Evolutionary conservation across 106 monocot species (phyloP).

Genomic region (Iris macrosiphon): DNA sequence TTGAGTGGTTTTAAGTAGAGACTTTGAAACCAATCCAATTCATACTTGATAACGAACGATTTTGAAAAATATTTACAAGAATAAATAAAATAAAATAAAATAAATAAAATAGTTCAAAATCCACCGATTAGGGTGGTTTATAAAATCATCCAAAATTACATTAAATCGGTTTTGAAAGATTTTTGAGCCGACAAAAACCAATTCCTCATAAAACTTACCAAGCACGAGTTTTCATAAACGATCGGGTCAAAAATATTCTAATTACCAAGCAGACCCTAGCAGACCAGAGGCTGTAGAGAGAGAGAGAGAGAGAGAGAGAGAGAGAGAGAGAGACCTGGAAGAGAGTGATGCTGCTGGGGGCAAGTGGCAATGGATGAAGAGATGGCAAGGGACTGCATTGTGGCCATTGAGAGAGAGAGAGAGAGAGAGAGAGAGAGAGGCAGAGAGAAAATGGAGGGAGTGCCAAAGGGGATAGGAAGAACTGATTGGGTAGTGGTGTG

Average conservation of each 20-base stretch:
- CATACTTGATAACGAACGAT: too few relatives aligned
- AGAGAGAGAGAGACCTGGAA: constrained; percentile 13
- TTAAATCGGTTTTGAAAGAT: too few relatives aligned
- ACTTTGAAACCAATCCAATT: too few relatives aligned
- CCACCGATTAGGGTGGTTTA: too few relatives aligned
- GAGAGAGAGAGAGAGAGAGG: constrained; percentile 17
- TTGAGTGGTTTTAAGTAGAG: too few relatives aligned
- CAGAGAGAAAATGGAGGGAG: neutral
- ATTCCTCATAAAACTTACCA: neutral
- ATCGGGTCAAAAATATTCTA: neutral
- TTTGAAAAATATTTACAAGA: too few relatives aligned
- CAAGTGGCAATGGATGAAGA: constrained; percentile 22
- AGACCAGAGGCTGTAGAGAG: neutral
- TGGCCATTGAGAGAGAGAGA: constrained; percentile 17
- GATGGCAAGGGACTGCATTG: constrained; percentile 21
- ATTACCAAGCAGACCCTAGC: neutral
- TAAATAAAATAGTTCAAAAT: neutral
- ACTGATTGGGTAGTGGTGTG: too few relatives aligned
- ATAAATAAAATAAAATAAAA: too few relatives aligned
- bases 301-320: constrained; percentile 1
- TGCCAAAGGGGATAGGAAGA: constrained; percentile 2
- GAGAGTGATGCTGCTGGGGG: constrained; percentile 4
- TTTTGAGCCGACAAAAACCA: too few relatives aligned
- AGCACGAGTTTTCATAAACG: neutral
- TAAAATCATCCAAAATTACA: too few relatives aligned